phyloP scores from a whole-genome alignment of 768 basidiomycete genomes.

The Peribolospora baueri region DNA sequence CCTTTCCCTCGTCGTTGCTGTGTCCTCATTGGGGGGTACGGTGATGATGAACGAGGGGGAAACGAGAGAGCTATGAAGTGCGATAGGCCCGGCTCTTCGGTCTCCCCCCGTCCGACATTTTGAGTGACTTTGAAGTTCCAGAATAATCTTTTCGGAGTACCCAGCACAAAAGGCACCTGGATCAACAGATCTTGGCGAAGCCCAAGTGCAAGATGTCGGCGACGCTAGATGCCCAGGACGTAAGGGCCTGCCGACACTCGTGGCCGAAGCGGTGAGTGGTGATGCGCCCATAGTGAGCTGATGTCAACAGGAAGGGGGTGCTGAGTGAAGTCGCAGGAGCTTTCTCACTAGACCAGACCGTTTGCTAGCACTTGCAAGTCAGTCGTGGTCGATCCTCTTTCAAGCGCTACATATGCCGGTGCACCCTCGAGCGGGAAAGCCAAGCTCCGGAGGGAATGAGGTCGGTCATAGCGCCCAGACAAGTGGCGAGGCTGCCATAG shows the following conservation, averaged over 20 bases:
- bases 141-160: too few species aligned
- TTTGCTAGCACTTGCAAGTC: not conserved
- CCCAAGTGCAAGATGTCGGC: too few species aligned
- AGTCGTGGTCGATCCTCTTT: not conserved
- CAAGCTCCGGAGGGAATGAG: not conserved
- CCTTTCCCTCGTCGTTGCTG: too few species aligned
- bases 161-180: too few species aligned
- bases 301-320: not conserved
- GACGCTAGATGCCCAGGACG: not conserved
- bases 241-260: not conserved
- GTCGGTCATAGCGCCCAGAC: not conserved
- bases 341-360: not conserved
- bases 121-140: too few species aligned
- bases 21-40: too few species aligned
- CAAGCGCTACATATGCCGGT: not conserved
- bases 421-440: not conserved
- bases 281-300: not conserved
- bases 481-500: too few species aligned
- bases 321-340: not conserved
- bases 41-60: too few species aligned
- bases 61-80: too few species aligned
- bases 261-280: not conserved
- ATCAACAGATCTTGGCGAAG: too few species aligned
- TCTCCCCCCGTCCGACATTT: too few species aligned
- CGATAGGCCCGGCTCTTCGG: too few species aligned